Evolutionary conservation across 2,329 filamentous ascomycete genomes (phyloP).

Genomic region (Dothiorella sarmentorum): DNA sequence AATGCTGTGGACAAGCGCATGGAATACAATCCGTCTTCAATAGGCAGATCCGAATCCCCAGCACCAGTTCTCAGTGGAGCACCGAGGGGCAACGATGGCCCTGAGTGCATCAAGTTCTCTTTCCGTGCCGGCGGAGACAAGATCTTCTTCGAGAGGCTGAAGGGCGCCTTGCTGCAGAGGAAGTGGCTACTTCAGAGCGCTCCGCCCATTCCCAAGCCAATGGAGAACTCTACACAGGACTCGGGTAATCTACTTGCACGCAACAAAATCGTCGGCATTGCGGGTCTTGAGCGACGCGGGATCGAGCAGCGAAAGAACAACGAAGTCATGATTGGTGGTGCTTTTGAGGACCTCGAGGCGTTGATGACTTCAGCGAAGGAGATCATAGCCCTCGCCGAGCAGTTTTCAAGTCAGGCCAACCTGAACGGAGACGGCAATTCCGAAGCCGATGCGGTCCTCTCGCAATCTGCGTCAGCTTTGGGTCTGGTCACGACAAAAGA

Average conservation of each 20-base stretch:
- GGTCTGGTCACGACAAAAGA: conserved; percentile 93
- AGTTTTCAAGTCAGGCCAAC: conserved; percentile 67
- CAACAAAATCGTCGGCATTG: conserved; percentile 76
- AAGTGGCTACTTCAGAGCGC: conserved; percentile 94
- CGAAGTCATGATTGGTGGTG: conserved; percentile 84
- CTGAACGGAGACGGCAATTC: conserved; percentile 55
- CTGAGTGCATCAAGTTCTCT: conserved; percentile 82
- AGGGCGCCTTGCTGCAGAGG: conserved; percentile 80
- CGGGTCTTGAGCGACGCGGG: conserved; percentile 82
- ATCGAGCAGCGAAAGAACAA: conserved; percentile 87
- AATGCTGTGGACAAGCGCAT: conserved; percentile 48
- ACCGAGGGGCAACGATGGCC: conserved; percentile 55
- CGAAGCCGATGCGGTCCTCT: conserved; percentile 71
- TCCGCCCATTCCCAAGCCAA: conserved; percentile 73
- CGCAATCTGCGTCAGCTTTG: conserved; percentile 77
- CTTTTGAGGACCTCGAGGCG: conserved; percentile 94
- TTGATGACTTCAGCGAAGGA: conserved; percentile 98
- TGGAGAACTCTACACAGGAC: conserved; percentile 25
- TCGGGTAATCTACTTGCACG: conserved; percentile 24
- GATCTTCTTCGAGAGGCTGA: conserved; percentile 84
- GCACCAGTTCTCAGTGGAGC: conserved; percentile 59
- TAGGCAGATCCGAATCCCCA: conserved; percentile 67
- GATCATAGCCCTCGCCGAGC: conserved; percentile 87
- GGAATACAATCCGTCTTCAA: conserved; percentile 31
- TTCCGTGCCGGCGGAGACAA: conserved; percentile 88